Evolutionary conservation across 108 stramenopile genomes (phyloP), one percentile per base, ranked within the genome.

Genomic region (Nitzschia sp.): DNA sequence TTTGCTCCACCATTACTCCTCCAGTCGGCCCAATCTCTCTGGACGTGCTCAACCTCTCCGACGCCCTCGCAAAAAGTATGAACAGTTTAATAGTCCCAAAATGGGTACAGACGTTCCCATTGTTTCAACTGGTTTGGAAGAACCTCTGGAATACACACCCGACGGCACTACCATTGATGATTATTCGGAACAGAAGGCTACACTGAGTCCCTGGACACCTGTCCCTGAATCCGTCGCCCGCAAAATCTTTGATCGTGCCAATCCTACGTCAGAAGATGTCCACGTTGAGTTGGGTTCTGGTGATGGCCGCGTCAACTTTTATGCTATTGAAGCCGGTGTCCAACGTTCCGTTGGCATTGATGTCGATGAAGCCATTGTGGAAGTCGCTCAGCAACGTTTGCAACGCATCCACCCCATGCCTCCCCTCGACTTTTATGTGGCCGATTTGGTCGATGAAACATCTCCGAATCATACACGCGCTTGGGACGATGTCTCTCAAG

Each of bases 211-310:
- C 3, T 94, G 90, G 88, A 85, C 85, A 1, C 93, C 93, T 9
- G 75, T 85, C 48, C 88, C 93, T 10, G 93, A 94, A 67, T 61
- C 80, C 3, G 87, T 87, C 12, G 77, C 85, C 14, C 63, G 80
- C 29, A 84, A 86, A 44, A 80, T 83, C 3, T 75, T 94, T 62
- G 90, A 94, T 63, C 71, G 89, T 12, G 85, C 93, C 10, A 51
- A 79, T 9, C 82, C 78, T 10, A 25, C 52, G 0, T 15, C 75
- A 12, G 46, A 75, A 0, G 89, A 88, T 58, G 69, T 78, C 53
- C 93, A 94, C 58, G 86, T 80, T 11, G 93, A 94, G 61, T 59
- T 94, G 10, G 93, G 93, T 12, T 88, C 79, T 20, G 93, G 93
- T n/a, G 93, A 94, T 67, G 93, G 93, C 8, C 79, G 93, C 17